A percentile compares a stretch with the other conserved stretches of the same genome.
phyloP scores from a whole-genome alignment of 2,329 filamentous ascomycete species.

The Colletotrichum gloeosporioides region DNA sequence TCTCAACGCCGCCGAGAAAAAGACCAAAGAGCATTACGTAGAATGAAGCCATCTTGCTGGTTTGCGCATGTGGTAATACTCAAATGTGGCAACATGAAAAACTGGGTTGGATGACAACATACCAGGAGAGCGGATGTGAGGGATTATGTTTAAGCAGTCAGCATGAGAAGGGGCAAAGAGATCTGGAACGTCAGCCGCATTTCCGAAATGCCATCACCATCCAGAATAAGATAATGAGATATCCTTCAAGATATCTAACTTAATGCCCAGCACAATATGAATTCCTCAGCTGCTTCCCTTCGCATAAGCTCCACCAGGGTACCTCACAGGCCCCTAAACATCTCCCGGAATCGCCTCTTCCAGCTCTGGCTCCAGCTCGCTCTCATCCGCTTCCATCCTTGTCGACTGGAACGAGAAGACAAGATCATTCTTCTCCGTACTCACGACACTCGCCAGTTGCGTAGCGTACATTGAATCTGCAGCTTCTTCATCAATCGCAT shows the following conservation, averaged over 20 bases:
- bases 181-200: background rate
- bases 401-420: background rate
- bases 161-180: background rate
- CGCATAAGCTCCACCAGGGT: background rate
- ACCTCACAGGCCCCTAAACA: background rate
- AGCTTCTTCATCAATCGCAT: background rate
- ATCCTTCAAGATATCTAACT: background rate
- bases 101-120: background rate
- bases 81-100: too few species aligned
- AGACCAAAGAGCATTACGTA: background rate
- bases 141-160: background rate
- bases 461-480: fast-evolving
- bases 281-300: background rate
- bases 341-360: background rate
- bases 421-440: background rate
- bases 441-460: background rate
- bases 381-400: constrained; percentile 23
- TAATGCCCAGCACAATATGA: background rate
- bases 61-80: background rate
- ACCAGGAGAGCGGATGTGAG: background rate
- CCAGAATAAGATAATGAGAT: background rate
- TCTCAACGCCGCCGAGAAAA: background rate
- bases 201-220: background rate
- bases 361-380: constrained; percentile 30
- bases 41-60: background rate